These are phyloP conservation scores for Thalia dealbata DNA, from an alignment of 176 grass and related monocot genomes.

Conservation along the genomic window DNA sequence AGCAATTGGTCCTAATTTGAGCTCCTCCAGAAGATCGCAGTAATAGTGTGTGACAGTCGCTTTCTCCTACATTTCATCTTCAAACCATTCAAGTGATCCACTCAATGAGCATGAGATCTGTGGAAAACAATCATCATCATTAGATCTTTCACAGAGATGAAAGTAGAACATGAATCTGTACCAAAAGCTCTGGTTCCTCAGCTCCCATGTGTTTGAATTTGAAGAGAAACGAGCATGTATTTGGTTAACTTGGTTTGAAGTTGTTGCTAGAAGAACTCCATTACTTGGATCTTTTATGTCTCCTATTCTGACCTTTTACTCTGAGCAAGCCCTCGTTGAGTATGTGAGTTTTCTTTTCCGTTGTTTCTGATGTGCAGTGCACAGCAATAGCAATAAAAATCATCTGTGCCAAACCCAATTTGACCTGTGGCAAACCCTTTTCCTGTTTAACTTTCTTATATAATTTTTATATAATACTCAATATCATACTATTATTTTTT, in stretches of 20 bases:
- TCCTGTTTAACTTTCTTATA: too few species aligned
- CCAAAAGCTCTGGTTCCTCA: neutral
- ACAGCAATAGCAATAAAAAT: too few species aligned
- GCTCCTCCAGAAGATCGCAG: conserved; percentile 40
- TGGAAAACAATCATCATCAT: neutral
- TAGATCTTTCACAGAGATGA: neutral
- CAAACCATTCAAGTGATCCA: neutral
- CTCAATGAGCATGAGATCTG: neutral
- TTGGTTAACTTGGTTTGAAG: neutral
- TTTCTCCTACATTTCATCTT: neutral
- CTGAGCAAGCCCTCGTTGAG: too few species aligned
- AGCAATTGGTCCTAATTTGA: conserved; percentile 28
- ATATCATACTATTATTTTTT: too few species aligned
- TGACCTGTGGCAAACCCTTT: too few species aligned
- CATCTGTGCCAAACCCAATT: too few species aligned
- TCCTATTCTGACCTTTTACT: too few species aligned
- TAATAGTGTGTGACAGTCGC: neutral
- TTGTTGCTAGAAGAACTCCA: too few species aligned
- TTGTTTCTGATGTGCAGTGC: too few species aligned
- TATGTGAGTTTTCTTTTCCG: too few species aligned
- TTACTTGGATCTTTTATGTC: too few species aligned
- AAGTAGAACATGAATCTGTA: neutral
- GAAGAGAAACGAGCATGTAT: neutral
- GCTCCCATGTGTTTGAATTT: neutral
- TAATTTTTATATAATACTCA: too few species aligned